Percentiles rank a stretch among this genome's conserved stretches.
Conservation (phyloP, 495 filamentous ascomycete species). For the Aspergillus sparsus region DNA sequence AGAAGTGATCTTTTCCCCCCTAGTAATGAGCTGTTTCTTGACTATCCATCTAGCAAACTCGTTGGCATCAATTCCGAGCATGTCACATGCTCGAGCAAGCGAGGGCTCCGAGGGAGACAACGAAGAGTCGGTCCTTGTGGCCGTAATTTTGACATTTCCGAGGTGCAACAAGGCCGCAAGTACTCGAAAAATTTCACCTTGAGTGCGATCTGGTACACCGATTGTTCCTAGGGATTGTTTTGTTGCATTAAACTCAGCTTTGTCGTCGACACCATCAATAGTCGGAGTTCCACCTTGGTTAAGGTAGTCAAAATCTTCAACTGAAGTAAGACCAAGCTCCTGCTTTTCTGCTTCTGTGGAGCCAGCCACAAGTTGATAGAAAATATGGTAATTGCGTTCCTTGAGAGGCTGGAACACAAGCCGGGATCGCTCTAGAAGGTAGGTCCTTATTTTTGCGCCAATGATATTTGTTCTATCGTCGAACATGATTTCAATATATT, state of each 20-base stretch:
- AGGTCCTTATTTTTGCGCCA: conserved; percentile 94
- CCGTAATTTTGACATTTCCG: conserved; percentile 92
- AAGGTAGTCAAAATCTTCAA: conserved; percentile 92
- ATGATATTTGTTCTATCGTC: conserved; percentile 95
- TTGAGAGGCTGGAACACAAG: conserved; percentile 98
- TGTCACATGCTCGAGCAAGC: conserved; percentile 75
- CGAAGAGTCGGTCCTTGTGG: conserved; percentile 82
- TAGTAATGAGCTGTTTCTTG: conserved; percentile 96
- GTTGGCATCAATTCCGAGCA: conserved; percentile 81
- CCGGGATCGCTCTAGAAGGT: conserved; percentile 91
- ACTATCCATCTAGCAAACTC: conserved; percentile 99
- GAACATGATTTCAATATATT: conserved; percentile 99
- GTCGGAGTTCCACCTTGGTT: conserved; percentile 90
- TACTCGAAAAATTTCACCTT: conserved; percentile 85
- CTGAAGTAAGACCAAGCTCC: conserved; percentile 70
- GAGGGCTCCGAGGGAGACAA: conserved; percentile 79
- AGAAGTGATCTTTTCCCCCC: conserved; percentile 96
- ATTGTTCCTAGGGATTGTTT: conserved; percentile 84
- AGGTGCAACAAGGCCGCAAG: conserved; percentile 92
- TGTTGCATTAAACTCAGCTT: conserved; percentile 86
- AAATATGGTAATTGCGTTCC: conserved; percentile 98
- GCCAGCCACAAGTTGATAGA: conserved; percentile 97
- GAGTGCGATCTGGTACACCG: conserved; percentile 71
- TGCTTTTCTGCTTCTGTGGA: conserved; percentile 81
- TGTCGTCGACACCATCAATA: conserved; percentile 96